Evolutionary conservation across 75 land plant species (phyloP).

Genomic region (Pinus tabuliformis): DNA sequence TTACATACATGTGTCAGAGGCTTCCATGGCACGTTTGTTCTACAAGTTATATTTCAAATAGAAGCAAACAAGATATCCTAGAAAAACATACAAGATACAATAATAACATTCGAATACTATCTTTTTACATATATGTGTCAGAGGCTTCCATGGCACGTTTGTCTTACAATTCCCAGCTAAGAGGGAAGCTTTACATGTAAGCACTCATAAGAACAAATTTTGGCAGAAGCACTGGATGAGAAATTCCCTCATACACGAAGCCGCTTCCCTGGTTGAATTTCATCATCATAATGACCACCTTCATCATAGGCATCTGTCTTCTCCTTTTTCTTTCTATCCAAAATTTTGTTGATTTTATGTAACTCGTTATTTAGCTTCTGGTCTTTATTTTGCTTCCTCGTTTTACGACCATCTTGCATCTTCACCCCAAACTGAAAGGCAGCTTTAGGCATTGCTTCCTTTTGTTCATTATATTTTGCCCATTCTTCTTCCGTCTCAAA

Average conservation of each 20-base stretch:
- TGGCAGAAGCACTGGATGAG: too few relatives aligned
- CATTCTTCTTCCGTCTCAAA: conserved; percentile 99
- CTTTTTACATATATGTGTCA: too few relatives aligned
- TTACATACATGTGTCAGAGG: too few relatives aligned
- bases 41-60: too few relatives aligned
- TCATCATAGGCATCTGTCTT: conserved; percentile 49
- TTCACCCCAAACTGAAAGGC: conserved; percentile 99
- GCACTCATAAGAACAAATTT: too few relatives aligned
- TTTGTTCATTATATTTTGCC: conserved; percentile 97
- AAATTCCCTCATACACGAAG: conserved; percentile 35
- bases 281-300: conserved; percentile 58
- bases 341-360: conserved; percentile 88
- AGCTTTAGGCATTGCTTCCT: conserved; percentile 99
- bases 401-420: conserved; percentile 99
- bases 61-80: too few relatives aligned
- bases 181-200: too few relatives aligned
- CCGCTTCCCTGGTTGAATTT: conserved; percentile 68
- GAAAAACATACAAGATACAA: too few relatives aligned
- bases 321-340: conserved; percentile 79
- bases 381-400: conserved; percentile 95
- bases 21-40: too few relatives aligned
- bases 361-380: conserved; percentile 96
- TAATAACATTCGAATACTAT: too few relatives aligned
- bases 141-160: too few relatives aligned
- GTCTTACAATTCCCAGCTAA: too few relatives aligned